Percentiles rank a stretch among this genome's conserved stretches.
These are phyloP conservation scores for Cyathus striatus DNA, from an alignment of 768 basidiomycete species.

Conservation along the genomic window DNA sequence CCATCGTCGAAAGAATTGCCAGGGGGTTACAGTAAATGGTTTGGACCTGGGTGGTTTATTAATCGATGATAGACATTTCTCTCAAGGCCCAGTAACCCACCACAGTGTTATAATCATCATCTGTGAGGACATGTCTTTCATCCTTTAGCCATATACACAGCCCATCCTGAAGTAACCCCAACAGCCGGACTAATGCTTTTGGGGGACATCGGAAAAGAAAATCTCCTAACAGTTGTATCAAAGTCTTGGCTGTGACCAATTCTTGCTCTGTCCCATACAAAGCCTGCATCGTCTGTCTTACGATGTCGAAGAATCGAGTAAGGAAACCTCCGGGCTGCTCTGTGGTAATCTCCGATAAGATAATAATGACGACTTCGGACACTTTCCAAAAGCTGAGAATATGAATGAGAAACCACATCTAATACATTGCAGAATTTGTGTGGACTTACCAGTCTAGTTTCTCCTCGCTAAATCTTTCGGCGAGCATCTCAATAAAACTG, in stretches of 20 bases:
- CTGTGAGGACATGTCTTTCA: conserved; percentile 28
- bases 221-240: conserved; percentile 26
- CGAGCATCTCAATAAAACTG: neutral
- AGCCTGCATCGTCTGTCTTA: conserved; percentile 28
- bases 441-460: conserved; percentile 10
- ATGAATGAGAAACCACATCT: neutral
- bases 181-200: conserved; percentile 23
- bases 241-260: conserved; percentile 21
- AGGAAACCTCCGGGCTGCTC: neutral
- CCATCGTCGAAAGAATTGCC: conserved; percentile 26
- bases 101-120: conserved; percentile 39
- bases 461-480: conserved; percentile 17
- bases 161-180: conserved; percentile 30
- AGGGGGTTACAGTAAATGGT: conserved; percentile 43
- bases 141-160: conserved; percentile 53
- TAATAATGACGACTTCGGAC: neutral
- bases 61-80: neutral
- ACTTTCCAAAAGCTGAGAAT: neutral
- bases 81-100: conserved; percentile 24
- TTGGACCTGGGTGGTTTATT: conserved; percentile 20
- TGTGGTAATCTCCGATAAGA: neutral
- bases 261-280: conserved; percentile 19
- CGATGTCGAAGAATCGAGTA: conserved; percentile 24
- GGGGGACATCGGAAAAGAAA: conserved; percentile 21
- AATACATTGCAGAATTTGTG: neutral